A percentile compares a stretch with the other conserved stretches of the same genome.
These are phyloP conservation scores for Pseudogymnoascus sp. DNA, from an alignment of 2,329 filamentous ascomycete genomes.

Conservation along the genomic window DNA sequence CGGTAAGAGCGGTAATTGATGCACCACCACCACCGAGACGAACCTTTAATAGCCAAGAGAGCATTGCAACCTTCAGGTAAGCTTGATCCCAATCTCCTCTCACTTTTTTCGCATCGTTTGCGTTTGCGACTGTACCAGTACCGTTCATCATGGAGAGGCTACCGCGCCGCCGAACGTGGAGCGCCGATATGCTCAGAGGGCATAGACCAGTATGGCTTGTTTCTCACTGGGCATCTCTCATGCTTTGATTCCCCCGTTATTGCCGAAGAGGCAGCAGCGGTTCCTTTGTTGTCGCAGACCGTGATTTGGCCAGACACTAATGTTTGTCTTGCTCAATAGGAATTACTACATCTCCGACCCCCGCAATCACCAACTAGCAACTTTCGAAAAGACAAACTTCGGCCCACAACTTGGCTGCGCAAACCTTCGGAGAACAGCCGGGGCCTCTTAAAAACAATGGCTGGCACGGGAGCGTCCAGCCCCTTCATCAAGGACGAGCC, in stretches of 20 bases:
- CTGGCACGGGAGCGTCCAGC: slow-evolving; percentile 32
- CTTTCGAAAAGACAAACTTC: slow-evolving; percentile 4
- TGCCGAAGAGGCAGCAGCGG: background rate
- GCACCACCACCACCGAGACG: background rate
- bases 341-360: background rate
- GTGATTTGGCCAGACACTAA: background rate
- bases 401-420: slow-evolving; percentile 6
- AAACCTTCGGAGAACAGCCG: background rate
- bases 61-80: background rate
- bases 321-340: background rate
- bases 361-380: slow-evolving; percentile 4
- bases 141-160: background rate
- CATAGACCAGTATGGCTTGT: background rate
- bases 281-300: background rate
- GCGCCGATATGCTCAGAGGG: background rate
- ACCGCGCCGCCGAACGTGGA: background rate
- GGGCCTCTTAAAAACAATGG: slow-evolving; percentile 22
- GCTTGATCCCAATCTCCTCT: background rate
- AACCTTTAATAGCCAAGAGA: background rate
- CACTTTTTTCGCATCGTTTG: background rate
- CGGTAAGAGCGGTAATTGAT: background rate
- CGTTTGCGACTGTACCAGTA: background rate
- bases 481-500: slow-evolving; percentile 62
- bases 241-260: background rate
- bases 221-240: background rate